phyloP scores from a whole-genome alignment of 306 rosid species.

The Crataegus laevigata region DNA sequence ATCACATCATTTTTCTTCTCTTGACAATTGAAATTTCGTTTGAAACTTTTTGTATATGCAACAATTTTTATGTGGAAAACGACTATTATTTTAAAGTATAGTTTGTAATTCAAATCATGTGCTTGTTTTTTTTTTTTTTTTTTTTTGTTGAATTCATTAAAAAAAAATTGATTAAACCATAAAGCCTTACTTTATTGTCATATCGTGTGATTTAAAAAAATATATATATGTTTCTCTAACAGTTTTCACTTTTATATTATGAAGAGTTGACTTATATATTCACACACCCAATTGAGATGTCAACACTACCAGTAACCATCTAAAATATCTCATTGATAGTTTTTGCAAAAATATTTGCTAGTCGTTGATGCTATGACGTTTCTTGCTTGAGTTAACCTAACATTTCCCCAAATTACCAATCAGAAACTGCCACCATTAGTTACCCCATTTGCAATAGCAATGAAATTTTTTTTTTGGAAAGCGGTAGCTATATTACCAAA shows the following conservation, averaged over 20 bases:
- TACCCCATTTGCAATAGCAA: background rate
- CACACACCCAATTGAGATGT: background rate
- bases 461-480: background rate
- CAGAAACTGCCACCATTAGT: background rate
- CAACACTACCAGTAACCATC: background rate
- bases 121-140: too few species aligned
- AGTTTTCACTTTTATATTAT: too few species aligned
- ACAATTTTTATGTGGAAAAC: background rate
- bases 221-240: too few species aligned
- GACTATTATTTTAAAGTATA: too few species aligned
- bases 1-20: background rate
- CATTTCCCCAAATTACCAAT: background rate
- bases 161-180: too few species aligned
- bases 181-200: too few species aligned
- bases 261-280: background rate
- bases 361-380: background rate
- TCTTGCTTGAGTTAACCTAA: background rate
- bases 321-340: background rate
- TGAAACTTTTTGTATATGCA: background rate
- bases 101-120: too few species aligned
- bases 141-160: too few species aligned
- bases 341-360: background rate
- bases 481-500: too few species aligned
- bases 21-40: background rate
- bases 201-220: too few species aligned